Base-by-base conservation (phyloP, 169 alveolate species). In the Cryptosporidium andersoni region DNA sequence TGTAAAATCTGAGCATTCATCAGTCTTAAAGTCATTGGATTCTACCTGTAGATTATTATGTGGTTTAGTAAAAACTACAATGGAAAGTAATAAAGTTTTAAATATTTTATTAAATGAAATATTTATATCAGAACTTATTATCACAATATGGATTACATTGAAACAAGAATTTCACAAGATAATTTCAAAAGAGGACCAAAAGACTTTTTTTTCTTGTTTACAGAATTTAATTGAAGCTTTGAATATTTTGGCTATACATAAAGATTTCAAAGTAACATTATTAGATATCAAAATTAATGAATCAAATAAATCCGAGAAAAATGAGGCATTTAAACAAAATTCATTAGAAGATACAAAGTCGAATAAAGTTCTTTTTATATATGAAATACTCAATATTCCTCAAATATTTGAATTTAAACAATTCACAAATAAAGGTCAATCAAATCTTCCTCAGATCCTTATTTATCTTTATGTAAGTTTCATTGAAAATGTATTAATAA, bases 161-260 rank as follows among this genome's bases (percentile, higher is more conserved):
- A 34, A n/a, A 11, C 8, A 49, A 4, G 51, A n/a, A 5, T 25
- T 49, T 48, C 8, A 6, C 45, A 52, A 52, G 25, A n/a, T 9
- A 43, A 16, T 4, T 47, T 14, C 2, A 25, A 47, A 65, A n/a
- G 43, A 40, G 39, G 55, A 67, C 40, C 3, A 45, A 16, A 51
- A 47, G 6, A 25, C 16, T 40, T 47, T 25, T 0, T 67, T 64
- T 64, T 14, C 65, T 51, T 67, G 82, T 53, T 52, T 67, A 39
- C 82, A 67, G 40, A 67, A 67, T 51, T 67, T 48, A 52, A 52
- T 67, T 67, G 82, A 67, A 37, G 55, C 55, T n/a, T 55, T 67
- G 39, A 67, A 64, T 14, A 67, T 67, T 39, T 16, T 67, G 6
- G 34, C 82, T 52, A 67, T 67, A 65, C 82, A 67, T 55, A 52